These are phyloP conservation scores for Lachancea waltii DNA, from an alignment of 805 yeast species.

Conservation along the genomic window DNA sequence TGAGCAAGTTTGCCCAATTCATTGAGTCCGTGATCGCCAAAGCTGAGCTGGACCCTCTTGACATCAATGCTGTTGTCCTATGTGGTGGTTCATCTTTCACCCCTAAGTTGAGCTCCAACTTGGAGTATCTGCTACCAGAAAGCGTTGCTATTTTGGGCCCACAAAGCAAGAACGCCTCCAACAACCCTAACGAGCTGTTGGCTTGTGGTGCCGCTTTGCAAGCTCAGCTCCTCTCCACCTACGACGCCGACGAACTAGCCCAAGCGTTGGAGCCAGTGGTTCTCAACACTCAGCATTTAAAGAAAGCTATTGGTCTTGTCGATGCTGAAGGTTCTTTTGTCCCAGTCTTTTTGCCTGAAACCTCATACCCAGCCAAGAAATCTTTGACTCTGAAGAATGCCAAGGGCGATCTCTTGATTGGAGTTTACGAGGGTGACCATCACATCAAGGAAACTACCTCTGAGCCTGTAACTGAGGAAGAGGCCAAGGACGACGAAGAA, in stretches of 20 bases:
- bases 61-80: slow-evolving; percentile 83
- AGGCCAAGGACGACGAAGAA: slow-evolving; percentile 45
- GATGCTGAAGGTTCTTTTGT: slow-evolving; percentile 65
- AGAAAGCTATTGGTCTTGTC: slow-evolving; percentile 78
- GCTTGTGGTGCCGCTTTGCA: slow-evolving; percentile 96
- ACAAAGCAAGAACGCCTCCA: slow-evolving; percentile 63
- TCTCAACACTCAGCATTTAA: slow-evolving; percentile 79
- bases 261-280: slow-evolving; percentile 77
- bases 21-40: slow-evolving; percentile 67
- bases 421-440: slow-evolving; percentile 80
- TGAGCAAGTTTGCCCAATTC: slow-evolving; percentile 69
- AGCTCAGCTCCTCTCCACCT: slow-evolving; percentile 77
- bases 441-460: slow-evolving; percentile 74
- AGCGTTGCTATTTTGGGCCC: slow-evolving; percentile 65
- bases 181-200: slow-evolving; percentile 82
- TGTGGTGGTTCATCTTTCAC: slow-evolving; percentile 92
- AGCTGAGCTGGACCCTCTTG: slow-evolving; percentile 79
- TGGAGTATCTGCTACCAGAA: slow-evolving; percentile 76
- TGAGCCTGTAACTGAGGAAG: slow-evolving; percentile 54
- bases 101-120: slow-evolving; percentile 79
- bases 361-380: slow-evolving; percentile 87
- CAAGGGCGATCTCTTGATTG: slow-evolving; percentile 56
- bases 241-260: slow-evolving; percentile 72
- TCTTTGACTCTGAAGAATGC: slow-evolving; percentile 56
- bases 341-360: slow-evolving; percentile 70